Evolutionary conservation across 2,329 filamentous ascomycete genomes (phyloP), one percentile per base, ranked within the genome.

Genomic region (Cadophora sp.): DNA sequence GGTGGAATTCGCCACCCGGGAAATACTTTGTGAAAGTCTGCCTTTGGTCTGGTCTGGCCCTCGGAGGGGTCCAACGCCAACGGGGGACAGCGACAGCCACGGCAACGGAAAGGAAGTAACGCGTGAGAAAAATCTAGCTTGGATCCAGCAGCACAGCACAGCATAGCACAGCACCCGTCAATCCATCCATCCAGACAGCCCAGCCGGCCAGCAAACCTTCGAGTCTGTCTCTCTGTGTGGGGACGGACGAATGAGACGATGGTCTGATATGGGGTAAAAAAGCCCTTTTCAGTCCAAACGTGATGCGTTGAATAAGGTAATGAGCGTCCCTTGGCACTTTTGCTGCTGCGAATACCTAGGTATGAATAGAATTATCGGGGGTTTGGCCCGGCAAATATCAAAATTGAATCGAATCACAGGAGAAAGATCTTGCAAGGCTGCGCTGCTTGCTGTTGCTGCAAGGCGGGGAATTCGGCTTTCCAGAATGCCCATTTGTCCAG

Each of bases 391-490:
- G 68, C 45, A 64, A 62, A 67, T 64, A 64, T 64, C 33, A 59
- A 59, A 64, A 62, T 51, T 51, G 68, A 68, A 59, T 66, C 68
- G 60, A 66, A 66, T 66, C 56, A 65, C n/a, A 39, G 48, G 47
- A 20, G 33, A 36, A 30, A 58, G 39, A n/a, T n/a, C 43, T n/a
- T 41, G 39, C 30, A 50, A 51, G 51, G 68, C 58, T 63, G n/a
- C n/a, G n/a, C n/a, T n/a, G n/a, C n/a, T n/a, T n/a, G 43, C 43
- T 6, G 6, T 39, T 39, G 36, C 36, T 9, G 63, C 62, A 68
- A 56, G 59, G 58, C 62, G 62, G 66, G 53, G 56, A 45, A 13
- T 24, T 43, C 60, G 59, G 67, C 59, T 63, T 51, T 66, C 30
- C 14, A 9, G 20, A 56, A 30, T 56, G 53, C 58, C 58, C 20